Evolutionary conservation across 2,329 filamentous ascomycete genomes (phyloP).

Genomic region (Pseudocercospora fuligena): DNA sequence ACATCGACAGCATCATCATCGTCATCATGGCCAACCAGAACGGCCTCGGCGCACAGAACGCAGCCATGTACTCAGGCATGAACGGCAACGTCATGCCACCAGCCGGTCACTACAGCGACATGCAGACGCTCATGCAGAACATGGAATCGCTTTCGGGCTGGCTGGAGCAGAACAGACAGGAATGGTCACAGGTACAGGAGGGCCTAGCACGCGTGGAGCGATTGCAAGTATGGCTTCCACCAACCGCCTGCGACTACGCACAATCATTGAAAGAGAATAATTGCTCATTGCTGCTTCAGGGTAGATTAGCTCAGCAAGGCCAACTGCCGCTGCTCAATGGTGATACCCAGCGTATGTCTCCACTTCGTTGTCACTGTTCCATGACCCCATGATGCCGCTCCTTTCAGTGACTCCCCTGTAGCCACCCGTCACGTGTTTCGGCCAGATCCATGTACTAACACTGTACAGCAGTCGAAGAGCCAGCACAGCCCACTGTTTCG

Average conservation of each 20-base stretch:
- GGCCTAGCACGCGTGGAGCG: conserved; percentile 39
- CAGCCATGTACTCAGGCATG: conserved; percentile 35
- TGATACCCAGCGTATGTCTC: conserved; percentile 31
- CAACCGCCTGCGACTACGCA: background rate
- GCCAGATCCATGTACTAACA: background rate
- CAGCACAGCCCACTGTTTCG: conserved; percentile 35
- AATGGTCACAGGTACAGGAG: conserved; percentile 41
- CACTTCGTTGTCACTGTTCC: background rate
- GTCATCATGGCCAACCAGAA: conserved; percentile 35
- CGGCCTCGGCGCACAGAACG: conserved; percentile 34
- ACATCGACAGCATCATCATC: conserved; percentile 21
- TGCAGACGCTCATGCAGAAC: conserved; percentile 44
- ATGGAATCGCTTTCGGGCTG: conserved; percentile 42
- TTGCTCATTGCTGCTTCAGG: conserved; percentile 23
- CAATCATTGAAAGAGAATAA: conserved; percentile 4
- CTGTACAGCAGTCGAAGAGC: conserved; percentile 27
- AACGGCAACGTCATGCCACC: conserved; percentile 40
- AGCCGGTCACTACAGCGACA: conserved; percentile 45
- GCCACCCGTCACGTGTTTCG: background rate
- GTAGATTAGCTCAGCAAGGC: conserved; percentile 31
- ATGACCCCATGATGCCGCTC: background rate
- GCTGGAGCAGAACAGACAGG: conserved; percentile 44
- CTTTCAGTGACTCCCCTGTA: background rate
- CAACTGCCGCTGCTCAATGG: conserved; percentile 30
- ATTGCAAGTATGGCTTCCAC: conserved; percentile 28